Percentiles rank a stretch among this genome's conserved stretches.
These are phyloP conservation scores for Xylariaceae sp. DNA, from an alignment of 2,329 filamentous ascomycete genomes.

Conservation along the genomic window DNA sequence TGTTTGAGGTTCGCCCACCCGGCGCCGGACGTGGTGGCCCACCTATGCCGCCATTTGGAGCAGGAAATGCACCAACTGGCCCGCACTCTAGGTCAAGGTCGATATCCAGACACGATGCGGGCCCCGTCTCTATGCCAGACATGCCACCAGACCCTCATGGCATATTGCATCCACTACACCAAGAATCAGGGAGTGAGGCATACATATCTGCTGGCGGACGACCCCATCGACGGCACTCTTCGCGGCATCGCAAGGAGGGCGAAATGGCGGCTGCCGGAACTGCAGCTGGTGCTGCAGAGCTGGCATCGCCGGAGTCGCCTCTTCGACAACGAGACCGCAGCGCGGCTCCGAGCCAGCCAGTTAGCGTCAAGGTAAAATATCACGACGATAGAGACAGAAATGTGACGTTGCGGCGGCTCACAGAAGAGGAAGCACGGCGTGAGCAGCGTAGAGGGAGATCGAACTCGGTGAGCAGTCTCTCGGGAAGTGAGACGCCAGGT, in stretches of 20 bases:
- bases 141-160: constrained; percentile 61
- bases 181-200: constrained; percentile 51
- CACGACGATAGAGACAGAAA: constrained; percentile 66
- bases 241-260: constrained; percentile 52
- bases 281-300: constrained; percentile 52
- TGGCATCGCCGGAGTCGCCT: constrained; percentile 56
- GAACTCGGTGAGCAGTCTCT: constrained; percentile 62
- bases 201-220: constrained; percentile 49
- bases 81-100: constrained; percentile 43
- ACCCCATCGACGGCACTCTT: constrained; percentile 51
- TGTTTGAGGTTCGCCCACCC: constrained; percentile 47
- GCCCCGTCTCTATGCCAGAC: constrained; percentile 53
- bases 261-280: constrained; percentile 55
- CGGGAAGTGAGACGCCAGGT: constrained; percentile 59
- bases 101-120: constrained; percentile 48
- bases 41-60: constrained; percentile 47
- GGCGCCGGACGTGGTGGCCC: constrained; percentile 41
- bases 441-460: constrained; percentile 48
- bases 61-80: constrained; percentile 31
- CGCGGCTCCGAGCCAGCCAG: constrained; percentile 52
- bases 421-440: constrained; percentile 62
- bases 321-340: constrained; percentile 46
- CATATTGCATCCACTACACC: constrained; percentile 44
- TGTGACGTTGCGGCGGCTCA: constrained; percentile 65
- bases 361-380: constrained; percentile 65